phyloP scores from a whole-genome alignment of 192 early-diverging fungal genomes.

The Coemansia sp. region DNA sequence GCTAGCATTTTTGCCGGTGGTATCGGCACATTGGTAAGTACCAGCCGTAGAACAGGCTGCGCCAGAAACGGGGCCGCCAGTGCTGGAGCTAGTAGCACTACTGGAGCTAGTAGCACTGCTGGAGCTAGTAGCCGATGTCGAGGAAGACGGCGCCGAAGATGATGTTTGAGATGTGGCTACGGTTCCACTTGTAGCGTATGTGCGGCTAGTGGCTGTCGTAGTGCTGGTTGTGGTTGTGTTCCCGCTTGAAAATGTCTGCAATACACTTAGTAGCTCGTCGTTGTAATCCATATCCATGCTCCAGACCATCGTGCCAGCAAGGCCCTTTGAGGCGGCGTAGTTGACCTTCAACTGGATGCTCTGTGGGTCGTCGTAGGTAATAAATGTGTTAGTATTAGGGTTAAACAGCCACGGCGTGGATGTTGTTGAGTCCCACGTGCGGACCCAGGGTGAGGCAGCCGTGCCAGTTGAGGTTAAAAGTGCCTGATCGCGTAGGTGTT shows the following conservation, averaged over 20 bases:
- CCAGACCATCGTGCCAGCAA: conserved; percentile 70
- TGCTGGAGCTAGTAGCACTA: neutral
- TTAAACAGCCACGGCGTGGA: conserved; percentile 73
- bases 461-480: conserved; percentile 12
- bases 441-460: conserved; percentile 55
- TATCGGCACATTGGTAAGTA: conserved; percentile 15
- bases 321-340: conserved; percentile 54
- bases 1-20: conserved; percentile 7
- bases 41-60: conserved; percentile 3
- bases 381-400: conserved; percentile 52
- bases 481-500: conserved; percentile 57
- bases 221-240: conserved; percentile 7
- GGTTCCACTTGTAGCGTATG: neutral
- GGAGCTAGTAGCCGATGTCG: neutral
- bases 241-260: conserved; percentile 1
- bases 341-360: conserved; percentile 60
- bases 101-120: neutral
- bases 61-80: conserved; percentile 10
- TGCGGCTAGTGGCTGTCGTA: neutral
- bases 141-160: neutral
- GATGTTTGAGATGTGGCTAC: neutral
- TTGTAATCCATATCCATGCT: conserved; percentile 62
- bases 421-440: conserved; percentile 58
- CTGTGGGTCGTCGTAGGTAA: conserved; percentile 67
- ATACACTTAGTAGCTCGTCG: conserved; percentile 54